Evolutionary conservation across 306 rosid genomes (phyloP).

Genomic region (Echinosophora koreensis): DNA sequence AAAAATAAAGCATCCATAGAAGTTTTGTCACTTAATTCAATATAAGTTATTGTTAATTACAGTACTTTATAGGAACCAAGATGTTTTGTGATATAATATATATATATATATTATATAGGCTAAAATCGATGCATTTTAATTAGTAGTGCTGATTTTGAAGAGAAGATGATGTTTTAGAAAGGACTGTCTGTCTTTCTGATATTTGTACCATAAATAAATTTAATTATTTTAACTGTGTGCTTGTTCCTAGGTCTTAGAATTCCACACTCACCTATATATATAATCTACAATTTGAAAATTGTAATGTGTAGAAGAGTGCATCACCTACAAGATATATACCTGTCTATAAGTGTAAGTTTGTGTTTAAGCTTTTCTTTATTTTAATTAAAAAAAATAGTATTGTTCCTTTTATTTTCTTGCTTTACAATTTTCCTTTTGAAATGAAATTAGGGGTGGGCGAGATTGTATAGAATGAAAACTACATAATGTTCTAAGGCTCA

Average conservation of each 20-base stretch:
- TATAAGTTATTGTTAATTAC: not conserved
- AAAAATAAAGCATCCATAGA: not conserved
- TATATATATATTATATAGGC: not conserved
- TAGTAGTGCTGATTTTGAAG: slow-evolving; percentile 38
- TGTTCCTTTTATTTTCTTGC: not conserved
- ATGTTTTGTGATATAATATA: slow-evolving; percentile 20
- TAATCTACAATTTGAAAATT: slow-evolving; percentile 36
- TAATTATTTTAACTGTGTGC: slow-evolving; percentile 31
- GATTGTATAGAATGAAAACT: not conserved
- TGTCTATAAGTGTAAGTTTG: not conserved
- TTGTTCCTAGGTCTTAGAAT: slow-evolving; percentile 55
- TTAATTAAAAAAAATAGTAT: no score
- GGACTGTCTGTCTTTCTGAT: slow-evolving; percentile 37
- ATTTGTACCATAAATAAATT: slow-evolving; percentile 40
- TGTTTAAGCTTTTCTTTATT: not conserved
- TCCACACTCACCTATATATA: slow-evolving; percentile 32
- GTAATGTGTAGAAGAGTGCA: slow-evolving; percentile 27
- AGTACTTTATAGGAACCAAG: not conserved
- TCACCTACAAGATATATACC: slow-evolving; percentile 32
- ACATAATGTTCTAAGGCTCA: not conserved
- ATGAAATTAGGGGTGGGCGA: not conserved
- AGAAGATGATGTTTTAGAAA: slow-evolving; percentile 36
- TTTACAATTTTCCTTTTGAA: not conserved
- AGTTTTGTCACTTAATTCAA: slow-evolving; percentile 13
- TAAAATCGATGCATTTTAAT: slow-evolving; percentile 33